Base-by-base conservation (phyloP, 1,284 basidiomycete species). In the Rhodotorula sp. region DNA sequence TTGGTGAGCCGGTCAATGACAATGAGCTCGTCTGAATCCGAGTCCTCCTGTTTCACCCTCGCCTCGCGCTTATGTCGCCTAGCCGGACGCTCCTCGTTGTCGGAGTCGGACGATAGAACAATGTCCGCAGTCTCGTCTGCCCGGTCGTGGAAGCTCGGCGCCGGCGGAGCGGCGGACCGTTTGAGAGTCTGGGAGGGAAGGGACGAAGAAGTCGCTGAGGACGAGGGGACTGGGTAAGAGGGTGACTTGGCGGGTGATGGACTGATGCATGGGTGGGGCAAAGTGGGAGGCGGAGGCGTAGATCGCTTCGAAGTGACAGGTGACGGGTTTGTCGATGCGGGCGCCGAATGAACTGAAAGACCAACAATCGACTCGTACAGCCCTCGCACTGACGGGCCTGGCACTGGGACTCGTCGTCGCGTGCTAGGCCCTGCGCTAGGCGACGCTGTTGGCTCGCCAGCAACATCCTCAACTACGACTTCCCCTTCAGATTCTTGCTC, bases 341-440 rank as follows among this genome's bases (percentile, higher is more conserved):
- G 51, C 15, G 30, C 32, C 32, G 59, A 52, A 27, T 39, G 55
- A 0, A 19, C 7, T 17, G 19, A 9, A 24, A 66, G 44, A 19
- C 64, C 64, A 20, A 70, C 68, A 34, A 70, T 70, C 11, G 22
- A 24, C 9, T 53, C 59, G 39, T 70, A 70, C 49, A 70, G n/a
- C 10, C 56, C 59, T 32, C 48, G 56, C 6, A 70, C 54, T 10
- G 55, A 34, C 32, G 24, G 44, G 7, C 59, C 62, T 22, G 39
- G 39, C 3, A 44, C 19, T 44, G 39, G 39, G 3, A 3, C 39
- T 44, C 39, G 39, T 10, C 39, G 39, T 17, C 19, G 39, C 13
- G 11, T 15, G 39, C 39, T 44, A 44, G 39, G 19, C 19, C 39
- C 39, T 44, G 39, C 39, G 39, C 39, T 44, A 44, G 39, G 11